phyloP scores from a whole-genome alignment of 768 basidiomycete genomes.

The Tremella fuciformis region DNA sequence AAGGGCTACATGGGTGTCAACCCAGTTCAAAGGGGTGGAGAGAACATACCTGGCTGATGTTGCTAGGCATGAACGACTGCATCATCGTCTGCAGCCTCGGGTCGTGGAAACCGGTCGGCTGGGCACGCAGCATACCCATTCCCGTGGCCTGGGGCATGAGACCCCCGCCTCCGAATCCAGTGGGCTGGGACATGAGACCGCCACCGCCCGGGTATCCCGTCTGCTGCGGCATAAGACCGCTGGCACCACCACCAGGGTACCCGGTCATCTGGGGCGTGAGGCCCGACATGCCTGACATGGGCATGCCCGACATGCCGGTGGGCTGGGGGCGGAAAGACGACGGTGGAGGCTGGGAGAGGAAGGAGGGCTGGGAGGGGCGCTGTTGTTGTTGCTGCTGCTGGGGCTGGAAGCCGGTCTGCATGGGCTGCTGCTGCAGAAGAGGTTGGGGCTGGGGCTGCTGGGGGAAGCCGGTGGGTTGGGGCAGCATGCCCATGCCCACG shows the following conservation, averaged over 20 bases:
- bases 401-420: conserved; percentile 28
- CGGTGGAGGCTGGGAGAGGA: conserved; percentile 44
- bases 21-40: conserved; percentile 2
- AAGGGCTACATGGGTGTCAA: conserved; percentile 39
- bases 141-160: conserved; percentile 39
- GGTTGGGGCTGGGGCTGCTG: conserved; percentile 10
- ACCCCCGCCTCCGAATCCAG: conserved; percentile 30
- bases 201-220: conserved; percentile 32
- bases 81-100: conserved; percentile 84
- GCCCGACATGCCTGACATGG: conserved; percentile 13
- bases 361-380: conserved; percentile 19
- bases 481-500: background rate
- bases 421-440: conserved; percentile 16
- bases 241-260: conserved; percentile 53
- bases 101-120: conserved; percentile 55
- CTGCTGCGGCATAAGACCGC: conserved; percentile 36
- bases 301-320: conserved; percentile 15
- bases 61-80: conserved; percentile 80
- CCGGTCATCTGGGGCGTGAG: conserved; percentile 64
- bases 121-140: conserved; percentile 32
- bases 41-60: conserved; percentile 44
- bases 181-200: conserved; percentile 34
- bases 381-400: conserved; percentile 20
- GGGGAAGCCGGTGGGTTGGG: conserved; percentile 9
- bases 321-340: conserved; percentile 20